Evolutionary conservation across 2,329 filamentous ascomycete genomes (phyloP).

Genomic region (Thermothelomyces thermophilus): DNA sequence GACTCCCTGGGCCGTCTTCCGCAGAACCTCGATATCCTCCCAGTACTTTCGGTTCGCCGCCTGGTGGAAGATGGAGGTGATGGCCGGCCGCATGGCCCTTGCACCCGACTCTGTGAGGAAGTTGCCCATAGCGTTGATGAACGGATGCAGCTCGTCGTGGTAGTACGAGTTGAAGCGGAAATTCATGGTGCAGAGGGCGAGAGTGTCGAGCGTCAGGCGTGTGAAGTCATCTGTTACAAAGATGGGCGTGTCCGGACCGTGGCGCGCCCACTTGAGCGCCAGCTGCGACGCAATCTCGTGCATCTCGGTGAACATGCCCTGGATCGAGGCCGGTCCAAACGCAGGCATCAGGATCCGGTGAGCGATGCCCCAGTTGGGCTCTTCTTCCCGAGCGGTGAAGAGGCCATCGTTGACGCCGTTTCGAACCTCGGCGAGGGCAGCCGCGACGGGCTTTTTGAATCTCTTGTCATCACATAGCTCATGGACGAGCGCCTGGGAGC

Average conservation of each 20-base stretch:
- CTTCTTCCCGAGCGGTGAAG: constrained; percentile 50
- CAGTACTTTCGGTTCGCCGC: constrained; percentile 44
- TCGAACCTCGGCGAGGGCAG: constrained; percentile 48
- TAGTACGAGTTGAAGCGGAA: constrained; percentile 73
- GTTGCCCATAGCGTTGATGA: constrained; percentile 60
- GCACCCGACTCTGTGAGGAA: constrained; percentile 52
- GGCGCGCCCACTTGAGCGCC: constrained; percentile 60
- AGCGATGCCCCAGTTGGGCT: constrained; percentile 61
- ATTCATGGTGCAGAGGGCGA: constrained; percentile 65
- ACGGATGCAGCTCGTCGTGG: constrained; percentile 60
- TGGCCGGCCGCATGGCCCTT: constrained; percentile 42
- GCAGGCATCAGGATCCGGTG: constrained; percentile 60
- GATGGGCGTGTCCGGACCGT: constrained; percentile 52
- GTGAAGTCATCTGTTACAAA: constrained; percentile 62
- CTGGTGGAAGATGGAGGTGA: constrained; percentile 43
- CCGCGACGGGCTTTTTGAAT: constrained; percentile 53
- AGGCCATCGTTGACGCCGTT: constrained; percentile 58
- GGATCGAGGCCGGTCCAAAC: constrained; percentile 62
- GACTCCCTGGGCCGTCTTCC: constrained; percentile 51
- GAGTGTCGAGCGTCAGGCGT: constrained; percentile 64
- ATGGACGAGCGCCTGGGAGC: constrained; percentile 46
- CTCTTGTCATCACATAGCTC: constrained; percentile 60
- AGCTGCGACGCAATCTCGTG: constrained; percentile 61
- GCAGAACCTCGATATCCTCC: constrained; percentile 49
- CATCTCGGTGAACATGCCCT: constrained; percentile 63